A percentile compares a stretch with the other conserved stretches of the same genome.
Evolutionary conservation across 805 yeast genomes (phyloP).

Genomic region (Sporopachydermia lactativora): DNA sequence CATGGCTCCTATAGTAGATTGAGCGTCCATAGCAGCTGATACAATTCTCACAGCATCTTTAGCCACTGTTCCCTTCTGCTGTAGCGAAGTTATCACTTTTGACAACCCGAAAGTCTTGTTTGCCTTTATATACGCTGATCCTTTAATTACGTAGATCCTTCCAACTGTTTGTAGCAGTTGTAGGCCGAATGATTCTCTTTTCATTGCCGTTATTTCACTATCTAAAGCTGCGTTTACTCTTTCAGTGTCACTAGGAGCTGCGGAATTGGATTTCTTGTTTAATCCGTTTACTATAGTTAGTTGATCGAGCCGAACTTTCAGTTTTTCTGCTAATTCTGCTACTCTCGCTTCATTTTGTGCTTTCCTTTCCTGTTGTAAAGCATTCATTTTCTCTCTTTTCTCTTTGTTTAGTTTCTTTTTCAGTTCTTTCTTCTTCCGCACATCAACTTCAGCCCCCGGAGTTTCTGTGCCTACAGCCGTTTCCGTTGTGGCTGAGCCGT

Average conservation of each 20-base stretch:
- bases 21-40: conserved; percentile 81
- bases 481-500: not conserved
- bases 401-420: not conserved
- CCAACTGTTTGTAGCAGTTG: conserved; percentile 76
- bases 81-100: conserved; percentile 65
- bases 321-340: conserved; percentile 42
- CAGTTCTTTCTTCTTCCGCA: not conserved
- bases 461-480: not conserved
- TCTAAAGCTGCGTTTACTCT: not conserved
- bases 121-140: conserved; percentile 57
- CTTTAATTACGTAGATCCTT: conserved; percentile 59
- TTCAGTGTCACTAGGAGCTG: not conserved
- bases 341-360: conserved; percentile 61
- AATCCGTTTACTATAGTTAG: not conserved
- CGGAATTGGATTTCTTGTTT: not conserved
- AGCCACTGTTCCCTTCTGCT: conserved; percentile 71
- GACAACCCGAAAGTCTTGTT: conserved; percentile 79
- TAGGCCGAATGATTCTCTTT: conserved; percentile 90
- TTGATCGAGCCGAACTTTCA: conserved; percentile 28
- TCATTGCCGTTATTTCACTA: conserved; percentile 76
- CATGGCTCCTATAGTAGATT: conserved; percentile 60
- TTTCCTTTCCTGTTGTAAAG: conserved; percentile 34
- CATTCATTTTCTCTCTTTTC: conserved; percentile 11
- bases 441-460: not conserved
- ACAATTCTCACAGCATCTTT: conserved; percentile 76